Conservation (phyloP, 1,284 basidiomycete species). For the Boletus putidus region DNA sequence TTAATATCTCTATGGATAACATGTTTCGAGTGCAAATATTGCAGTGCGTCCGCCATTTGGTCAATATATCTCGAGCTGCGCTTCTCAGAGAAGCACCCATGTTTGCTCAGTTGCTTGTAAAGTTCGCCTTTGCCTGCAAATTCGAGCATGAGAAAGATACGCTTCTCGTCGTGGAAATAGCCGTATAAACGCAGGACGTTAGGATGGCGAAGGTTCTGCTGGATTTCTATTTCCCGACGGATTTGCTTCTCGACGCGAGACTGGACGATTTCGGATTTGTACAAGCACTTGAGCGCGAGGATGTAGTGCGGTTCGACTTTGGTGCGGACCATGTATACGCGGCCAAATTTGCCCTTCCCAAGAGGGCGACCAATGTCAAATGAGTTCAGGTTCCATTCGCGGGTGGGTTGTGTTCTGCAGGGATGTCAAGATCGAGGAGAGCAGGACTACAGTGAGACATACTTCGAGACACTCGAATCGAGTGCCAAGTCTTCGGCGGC, state of each 20-base stretch:
- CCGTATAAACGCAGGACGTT: constrained; percentile 93
- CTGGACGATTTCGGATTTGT: constrained; percentile 94
- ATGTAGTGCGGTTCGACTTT: constrained; percentile 88
- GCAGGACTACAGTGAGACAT: constrained; percentile 30
- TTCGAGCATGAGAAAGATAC: constrained; percentile 98
- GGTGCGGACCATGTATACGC: constrained; percentile 98
- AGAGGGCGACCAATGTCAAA: constrained; percentile 96
- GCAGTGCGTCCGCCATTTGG: constrained; percentile 97
- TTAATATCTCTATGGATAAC: constrained; percentile 99
- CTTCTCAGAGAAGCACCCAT: constrained; percentile 85
- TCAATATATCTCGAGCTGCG: constrained; percentile 88
- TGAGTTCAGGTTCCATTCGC: constrained; percentile 80
- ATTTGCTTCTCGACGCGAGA: constrained; percentile 91
- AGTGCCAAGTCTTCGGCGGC: constrained; percentile 75
- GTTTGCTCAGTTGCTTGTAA: constrained; percentile 91
- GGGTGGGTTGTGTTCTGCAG: constrained; percentile 62
- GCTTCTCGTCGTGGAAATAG: constrained; percentile 97
- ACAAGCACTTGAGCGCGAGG: constrained; percentile 94
- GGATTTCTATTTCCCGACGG: constrained; percentile 97
- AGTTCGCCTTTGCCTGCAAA: constrained; percentile 96
- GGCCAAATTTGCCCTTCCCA: constrained; percentile 98
- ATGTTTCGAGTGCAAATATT: constrained; percentile 93
- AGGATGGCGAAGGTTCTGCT: constrained; percentile 95
- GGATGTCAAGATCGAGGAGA: constrained; percentile 9
- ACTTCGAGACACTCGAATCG: constrained; percentile 71